A percentile compares a stretch with the other conserved stretches of the same genome.
phyloP scores from a whole-genome alignment of 176 grass and related monocot genomes.

The Zoysia pacifica region DNA sequence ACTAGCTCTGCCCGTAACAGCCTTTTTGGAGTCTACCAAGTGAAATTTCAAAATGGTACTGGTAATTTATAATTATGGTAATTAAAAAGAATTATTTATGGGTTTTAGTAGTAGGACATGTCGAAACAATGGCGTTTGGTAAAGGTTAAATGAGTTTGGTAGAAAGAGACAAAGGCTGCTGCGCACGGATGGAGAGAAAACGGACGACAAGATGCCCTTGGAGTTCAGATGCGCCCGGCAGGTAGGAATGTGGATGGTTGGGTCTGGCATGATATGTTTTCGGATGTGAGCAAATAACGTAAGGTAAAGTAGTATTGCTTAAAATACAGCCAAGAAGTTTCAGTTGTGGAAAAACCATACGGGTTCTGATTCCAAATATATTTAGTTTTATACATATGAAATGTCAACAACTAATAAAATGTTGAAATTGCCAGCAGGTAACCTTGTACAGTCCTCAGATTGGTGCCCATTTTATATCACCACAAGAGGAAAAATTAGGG shows the following conservation, averaged over 20 bases:
- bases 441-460: not conserved
- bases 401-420: not conserved
- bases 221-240: too few species aligned
- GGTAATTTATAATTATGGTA: not conserved
- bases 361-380: not conserved
- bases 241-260: too few species aligned
- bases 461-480: too few species aligned
- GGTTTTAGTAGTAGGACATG: not conserved
- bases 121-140: not conserved
- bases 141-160: not conserved
- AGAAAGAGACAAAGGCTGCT: not conserved
- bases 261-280: too few species aligned
- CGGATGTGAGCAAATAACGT: too few species aligned
- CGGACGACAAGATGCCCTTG: not conserved
- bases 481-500: too few species aligned
- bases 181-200: not conserved
- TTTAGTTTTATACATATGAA: not conserved
- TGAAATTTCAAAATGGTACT: constrained; percentile 28
- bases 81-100: not conserved
- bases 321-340: not conserved
- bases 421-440: not conserved
- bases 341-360: not conserved
- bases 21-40: constrained; percentile 9
- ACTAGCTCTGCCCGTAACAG: not conserved
- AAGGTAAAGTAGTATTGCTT: not conserved